Base-by-base conservation (phyloP, 768 basidiomycete genomes). In the Phlebiopsis gigantea region DNA sequence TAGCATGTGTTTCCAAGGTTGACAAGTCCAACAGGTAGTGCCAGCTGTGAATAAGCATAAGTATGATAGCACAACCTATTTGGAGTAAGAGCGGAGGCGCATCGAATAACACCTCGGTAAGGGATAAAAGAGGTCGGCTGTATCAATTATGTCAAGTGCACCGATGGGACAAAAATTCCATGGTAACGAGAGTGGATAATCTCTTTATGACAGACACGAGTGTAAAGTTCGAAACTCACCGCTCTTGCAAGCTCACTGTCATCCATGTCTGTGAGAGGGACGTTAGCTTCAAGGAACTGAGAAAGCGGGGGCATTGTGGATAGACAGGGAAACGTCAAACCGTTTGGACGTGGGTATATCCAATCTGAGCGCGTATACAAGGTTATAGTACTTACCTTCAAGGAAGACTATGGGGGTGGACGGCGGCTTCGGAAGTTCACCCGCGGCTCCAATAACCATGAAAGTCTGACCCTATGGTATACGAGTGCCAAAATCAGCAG, bases 1-100 rank as follows among this genome's bases (percentile, higher is more conserved):
- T 99, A 99, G 66, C 96, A 98, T 0, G 95, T 98, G 68, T 98
- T 98, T 31, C 96, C 94, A 34, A 95, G 74, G 65, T 96, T 96
- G 66, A 74, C 77, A 50, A 96, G 73, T 15, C 93, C 93, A 52
- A 90, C 90, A 1, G 93, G 93, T 63, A 86, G 78, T 9, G 84
- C 78, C 31, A 93, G 80, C 90, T 91, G 66, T 4, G 50, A 15
- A 43, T 8, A 21, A 53, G 24, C 46, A 34, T 15, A 39, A 39
- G 34, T 39, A 17, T 3, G 8, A 9, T 17, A 12, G 34, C 34
- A 12, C 34, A 39, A 6, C 12, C 12, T 17, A 9, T 10, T 39
- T 39, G 34, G 34, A 39, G 34, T 39, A 10, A 17, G 34, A 9
- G 34, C 8, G 34, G 4, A 12, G 12, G n/a, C n/a, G n/a, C n/a